These are phyloP conservation scores for Albophoma yamanashiensis DNA, from an alignment of 2,329 filamentous ascomycete genomes.

Conservation along the genomic window DNA sequence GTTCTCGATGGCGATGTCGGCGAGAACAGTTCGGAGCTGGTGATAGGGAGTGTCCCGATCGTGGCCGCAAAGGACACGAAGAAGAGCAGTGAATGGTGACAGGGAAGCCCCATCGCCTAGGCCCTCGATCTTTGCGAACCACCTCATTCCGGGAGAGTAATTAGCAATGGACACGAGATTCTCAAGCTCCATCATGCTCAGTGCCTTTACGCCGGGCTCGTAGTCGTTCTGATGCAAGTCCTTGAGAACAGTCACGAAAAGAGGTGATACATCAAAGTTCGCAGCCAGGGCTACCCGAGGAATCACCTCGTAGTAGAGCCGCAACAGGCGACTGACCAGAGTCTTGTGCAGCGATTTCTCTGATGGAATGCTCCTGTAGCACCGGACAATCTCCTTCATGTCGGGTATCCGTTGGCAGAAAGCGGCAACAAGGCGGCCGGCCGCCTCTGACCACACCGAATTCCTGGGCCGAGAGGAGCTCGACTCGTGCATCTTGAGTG, in stretches of 20 bases:
- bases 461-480: conserved; percentile 24
- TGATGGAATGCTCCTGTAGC: conserved; percentile 58
- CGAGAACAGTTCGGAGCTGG: conserved; percentile 44
- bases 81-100: conserved; percentile 62
- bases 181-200: conserved; percentile 65
- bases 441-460: conserved; percentile 58
- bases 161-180: conserved; percentile 73
- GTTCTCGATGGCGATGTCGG: conserved; percentile 51
- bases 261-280: conserved; percentile 77
- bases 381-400: conserved; percentile 68
- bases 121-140: conserved; percentile 68
- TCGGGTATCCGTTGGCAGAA: conserved; percentile 72
- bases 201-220: conserved; percentile 35
- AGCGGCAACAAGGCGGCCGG: conserved; percentile 55
- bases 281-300: conserved; percentile 72
- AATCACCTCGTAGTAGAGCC: conserved; percentile 74
- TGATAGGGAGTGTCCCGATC: conserved; percentile 19
- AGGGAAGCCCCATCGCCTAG: conserved; percentile 30
- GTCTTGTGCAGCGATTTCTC: conserved; percentile 68
- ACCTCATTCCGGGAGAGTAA: conserved; percentile 74
- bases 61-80: conserved; percentile 33
- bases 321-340: conserved; percentile 65
- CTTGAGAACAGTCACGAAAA: conserved; percentile 59
- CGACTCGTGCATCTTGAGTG: conserved; percentile 48
- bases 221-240: conserved; percentile 44